A percentile compares a stretch with the other conserved stretches of the same genome.
phyloP scores from a whole-genome alignment of 2,329 filamentous ascomycete genomes.

The Aspergillus sp. region DNA sequence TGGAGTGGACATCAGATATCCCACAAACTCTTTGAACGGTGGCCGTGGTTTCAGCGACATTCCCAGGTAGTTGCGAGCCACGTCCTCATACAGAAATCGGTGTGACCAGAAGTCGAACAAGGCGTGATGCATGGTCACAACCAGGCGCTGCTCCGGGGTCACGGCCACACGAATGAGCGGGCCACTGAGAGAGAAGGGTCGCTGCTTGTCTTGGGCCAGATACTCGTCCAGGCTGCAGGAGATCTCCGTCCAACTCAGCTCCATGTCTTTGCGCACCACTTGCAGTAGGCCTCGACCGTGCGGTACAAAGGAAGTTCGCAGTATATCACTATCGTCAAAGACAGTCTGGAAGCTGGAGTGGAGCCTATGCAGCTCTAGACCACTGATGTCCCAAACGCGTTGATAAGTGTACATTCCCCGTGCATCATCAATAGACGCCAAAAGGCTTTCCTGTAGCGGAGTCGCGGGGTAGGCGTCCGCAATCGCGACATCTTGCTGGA shows the following conservation, averaged over 20 bases:
- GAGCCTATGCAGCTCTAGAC: background rate
- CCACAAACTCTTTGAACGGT: slow-evolving; percentile 4
- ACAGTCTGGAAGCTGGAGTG: slow-evolving; percentile 1
- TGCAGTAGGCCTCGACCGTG: background rate
- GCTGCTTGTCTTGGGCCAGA: background rate
- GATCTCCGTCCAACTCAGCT: slow-evolving; percentile 1
- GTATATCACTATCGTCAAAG: background rate
- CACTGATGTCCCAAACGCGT: slow-evolving; percentile 4
- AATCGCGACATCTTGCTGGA: slow-evolving; percentile 1
- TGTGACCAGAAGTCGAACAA: slow-evolving; percentile 10
- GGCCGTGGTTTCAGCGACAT: background rate
- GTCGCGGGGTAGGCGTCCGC: slow-evolving; percentile 6
- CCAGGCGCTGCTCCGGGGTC: background rate
- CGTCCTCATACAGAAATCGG: slow-evolving; percentile 7
- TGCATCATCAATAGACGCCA: slow-evolving; percentile 1
- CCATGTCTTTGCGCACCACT: slow-evolving; percentile 3
- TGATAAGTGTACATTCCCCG: slow-evolving; percentile 5
- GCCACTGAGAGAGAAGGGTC: background rate
- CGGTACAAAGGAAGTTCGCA: slow-evolving; percentile 1
- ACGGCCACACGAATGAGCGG: slow-evolving; percentile 4
- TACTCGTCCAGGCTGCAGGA: background rate
- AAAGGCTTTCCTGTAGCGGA: slow-evolving; percentile 6
- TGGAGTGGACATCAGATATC: background rate
- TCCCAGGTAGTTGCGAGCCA: slow-evolving; percentile 3
- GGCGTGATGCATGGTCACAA: slow-evolving; percentile 4